Evolutionary conservation across 2,329 filamentous ascomycete species (phyloP).

Genomic region (Ascochyta koolunga): DNA sequence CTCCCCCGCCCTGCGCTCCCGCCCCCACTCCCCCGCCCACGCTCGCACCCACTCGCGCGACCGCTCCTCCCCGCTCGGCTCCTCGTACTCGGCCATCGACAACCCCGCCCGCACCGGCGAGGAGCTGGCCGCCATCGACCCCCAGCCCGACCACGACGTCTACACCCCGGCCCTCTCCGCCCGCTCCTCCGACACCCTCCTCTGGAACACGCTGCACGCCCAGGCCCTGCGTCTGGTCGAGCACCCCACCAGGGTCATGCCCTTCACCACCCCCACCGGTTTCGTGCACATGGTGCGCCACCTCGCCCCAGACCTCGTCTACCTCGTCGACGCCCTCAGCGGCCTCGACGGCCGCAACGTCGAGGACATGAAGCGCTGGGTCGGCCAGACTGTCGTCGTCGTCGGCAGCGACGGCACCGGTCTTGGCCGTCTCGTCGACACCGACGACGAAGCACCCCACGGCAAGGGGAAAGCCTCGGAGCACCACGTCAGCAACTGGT

Average conservation of each 20-base stretch:
- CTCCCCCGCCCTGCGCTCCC: slow-evolving; percentile 77
- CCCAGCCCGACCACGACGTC: slow-evolving; percentile 50
- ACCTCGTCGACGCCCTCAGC: slow-evolving; percentile 83
- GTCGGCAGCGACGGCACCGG: slow-evolving; percentile 57
- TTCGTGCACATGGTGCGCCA: slow-evolving; percentile 88
- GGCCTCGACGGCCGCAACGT: slow-evolving; percentile 77
- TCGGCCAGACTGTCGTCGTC: slow-evolving; percentile 66
- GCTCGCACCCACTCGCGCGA: slow-evolving; percentile 36
- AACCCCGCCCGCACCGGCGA: slow-evolving; percentile 69
- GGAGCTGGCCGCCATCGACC: slow-evolving; percentile 56
- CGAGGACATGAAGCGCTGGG: slow-evolving; percentile 67
- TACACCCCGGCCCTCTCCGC: slow-evolving; percentile 46
- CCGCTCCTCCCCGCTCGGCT: slow-evolving; percentile 68
- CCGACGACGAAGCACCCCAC: slow-evolving; percentile 62
- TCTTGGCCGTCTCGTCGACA: slow-evolving; percentile 60
- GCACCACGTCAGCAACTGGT: slow-evolving; percentile 65
- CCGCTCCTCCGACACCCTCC: slow-evolving; percentile 51
- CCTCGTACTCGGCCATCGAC: slow-evolving; percentile 87
- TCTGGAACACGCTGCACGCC: slow-evolving; percentile 79
- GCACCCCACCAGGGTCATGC: slow-evolving; percentile 84
- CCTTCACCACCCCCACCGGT: slow-evolving; percentile 82
- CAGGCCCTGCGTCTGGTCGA: slow-evolving; percentile 82
- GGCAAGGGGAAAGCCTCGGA: slow-evolving; percentile 37
- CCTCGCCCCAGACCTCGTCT: slow-evolving; percentile 82
- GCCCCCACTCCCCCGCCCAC: slow-evolving; percentile 44